Evolutionary conservation across 2,329 filamentous ascomycete species (phyloP).

Genomic region (Lecanicillium sp.): DNA sequence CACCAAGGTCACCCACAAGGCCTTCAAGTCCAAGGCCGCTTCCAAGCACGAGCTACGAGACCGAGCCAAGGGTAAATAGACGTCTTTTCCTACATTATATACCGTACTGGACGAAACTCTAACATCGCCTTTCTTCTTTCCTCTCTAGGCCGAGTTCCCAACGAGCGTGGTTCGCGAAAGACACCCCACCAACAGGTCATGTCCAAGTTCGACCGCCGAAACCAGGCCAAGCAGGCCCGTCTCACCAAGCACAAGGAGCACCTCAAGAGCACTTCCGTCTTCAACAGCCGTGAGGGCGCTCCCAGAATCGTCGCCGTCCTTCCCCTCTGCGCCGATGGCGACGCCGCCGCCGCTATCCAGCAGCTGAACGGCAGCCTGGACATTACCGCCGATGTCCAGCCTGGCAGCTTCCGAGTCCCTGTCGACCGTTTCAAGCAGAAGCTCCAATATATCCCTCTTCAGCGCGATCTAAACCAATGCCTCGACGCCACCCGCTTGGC

Average conservation of each 20-base stretch:
- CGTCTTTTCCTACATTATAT: constrained; percentile 5
- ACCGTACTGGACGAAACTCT: constrained; percentile 15
- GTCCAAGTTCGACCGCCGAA: constrained; percentile 93
- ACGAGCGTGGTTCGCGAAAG: constrained; percentile 69
- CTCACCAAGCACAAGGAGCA: constrained; percentile 78
- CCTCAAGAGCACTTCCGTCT: constrained; percentile 71
- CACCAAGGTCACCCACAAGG: constrained; percentile 81
- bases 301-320: constrained; percentile 84
- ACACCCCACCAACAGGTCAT: constrained; percentile 94
- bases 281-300: constrained; percentile 79
- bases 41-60: constrained; percentile 85
- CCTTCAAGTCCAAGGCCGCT: constrained; percentile 87
- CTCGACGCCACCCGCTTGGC: constrained; percentile 82
- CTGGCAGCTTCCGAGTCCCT: constrained; percentile 57
- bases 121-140: constrained; percentile 4
- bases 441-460: constrained; percentile 73
- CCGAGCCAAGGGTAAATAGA: constrained; percentile 64
- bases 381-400: constrained; percentile 58
- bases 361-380: constrained; percentile 75
- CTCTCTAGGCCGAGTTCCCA: constrained; percentile 64
- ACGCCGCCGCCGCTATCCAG: constrained; percentile 60
- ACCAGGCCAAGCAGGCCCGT: constrained; percentile 89
- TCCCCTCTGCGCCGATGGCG: constrained; percentile 69
- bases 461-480: constrained; percentile 67
- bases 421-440: constrained; percentile 95